phyloP scores from a whole-genome alignment of 2,329 filamentous ascomycete species.

The Raffaelea arxii region DNA sequence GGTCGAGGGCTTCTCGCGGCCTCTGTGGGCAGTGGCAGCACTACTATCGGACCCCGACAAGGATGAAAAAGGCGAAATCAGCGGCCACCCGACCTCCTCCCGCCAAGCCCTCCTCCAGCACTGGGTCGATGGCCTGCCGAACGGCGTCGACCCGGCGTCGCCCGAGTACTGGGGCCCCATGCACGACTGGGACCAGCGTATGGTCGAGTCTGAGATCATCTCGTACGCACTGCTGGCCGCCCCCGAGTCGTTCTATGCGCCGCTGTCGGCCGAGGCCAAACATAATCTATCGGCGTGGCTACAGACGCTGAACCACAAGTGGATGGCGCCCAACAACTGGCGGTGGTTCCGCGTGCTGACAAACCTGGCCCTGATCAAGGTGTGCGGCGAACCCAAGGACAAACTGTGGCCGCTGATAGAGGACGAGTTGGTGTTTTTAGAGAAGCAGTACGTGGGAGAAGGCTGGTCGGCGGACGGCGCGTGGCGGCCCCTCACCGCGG shows the following conservation, averaged over 20 bases:
- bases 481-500: conserved; percentile 6
- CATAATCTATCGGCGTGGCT: conserved; percentile 17
- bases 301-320: conserved; percentile 8
- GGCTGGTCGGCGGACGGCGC: conserved; percentile 12
- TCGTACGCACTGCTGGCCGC: conserved; percentile 36
- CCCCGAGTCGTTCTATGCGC: conserved; percentile 25
- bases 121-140: conserved; percentile 22
- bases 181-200: conserved; percentile 35
- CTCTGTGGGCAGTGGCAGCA: conserved; percentile 17
- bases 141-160: conserved; percentile 23
- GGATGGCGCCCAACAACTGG: conserved; percentile 13
- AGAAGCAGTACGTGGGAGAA: conserved; percentile 8
- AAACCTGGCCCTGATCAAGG: conserved; percentile 9
- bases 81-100: not conserved
- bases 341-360: conserved; percentile 13
- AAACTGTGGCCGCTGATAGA: conserved; percentile 4
- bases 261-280: conserved; percentile 19
- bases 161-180: conserved; percentile 38
- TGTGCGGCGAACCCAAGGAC: not conserved
- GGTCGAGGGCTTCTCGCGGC: conserved; percentile 32
- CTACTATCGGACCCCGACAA: not conserved
- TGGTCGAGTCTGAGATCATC: conserved; percentile 45
- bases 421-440: conserved; percentile 8
- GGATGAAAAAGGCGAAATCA: no score
- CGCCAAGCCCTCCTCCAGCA: conserved; percentile 6